Evolutionary conservation across 306 rosid species (phyloP).

Genomic region (Pyrus communis): DNA sequence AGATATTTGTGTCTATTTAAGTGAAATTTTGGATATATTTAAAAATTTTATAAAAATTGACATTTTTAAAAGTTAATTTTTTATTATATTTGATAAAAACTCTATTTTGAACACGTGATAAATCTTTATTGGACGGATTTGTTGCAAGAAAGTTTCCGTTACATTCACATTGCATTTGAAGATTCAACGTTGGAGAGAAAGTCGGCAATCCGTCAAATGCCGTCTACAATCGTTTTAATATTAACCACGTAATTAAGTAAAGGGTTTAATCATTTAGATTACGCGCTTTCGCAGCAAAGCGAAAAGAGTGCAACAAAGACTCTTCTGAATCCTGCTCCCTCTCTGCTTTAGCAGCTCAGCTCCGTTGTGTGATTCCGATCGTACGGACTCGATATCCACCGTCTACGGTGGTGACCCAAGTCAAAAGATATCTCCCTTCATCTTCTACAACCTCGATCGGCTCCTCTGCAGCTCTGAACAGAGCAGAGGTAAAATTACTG

Average conservation of each 20-base stretch:
- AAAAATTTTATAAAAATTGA: too few relatives aligned
- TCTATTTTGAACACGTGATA: too few relatives aligned
- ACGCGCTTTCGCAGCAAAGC: not conserved
- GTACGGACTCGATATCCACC: not conserved
- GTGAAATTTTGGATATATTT: too few relatives aligned
- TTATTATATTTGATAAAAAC: too few relatives aligned
- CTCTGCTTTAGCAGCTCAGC: not conserved
- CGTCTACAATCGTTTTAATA: not conserved
- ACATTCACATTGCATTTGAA: not conserved
- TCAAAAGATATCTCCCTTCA: constrained; percentile 16
- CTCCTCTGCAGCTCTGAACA: not conserved
- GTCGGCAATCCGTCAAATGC: not conserved
- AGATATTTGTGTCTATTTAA: too few relatives aligned
- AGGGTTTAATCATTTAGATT: not conserved
- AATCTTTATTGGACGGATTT: too few relatives aligned
- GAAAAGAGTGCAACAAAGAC: not conserved
- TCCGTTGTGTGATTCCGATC: constrained; percentile 1
- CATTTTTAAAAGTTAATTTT: too few relatives aligned
- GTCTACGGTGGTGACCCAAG: not conserved
- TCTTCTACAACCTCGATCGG: not conserved
- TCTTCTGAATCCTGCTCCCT: not conserved
- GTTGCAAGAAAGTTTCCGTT: not conserved
- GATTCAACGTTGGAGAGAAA: not conserved
- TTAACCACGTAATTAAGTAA: not conserved
- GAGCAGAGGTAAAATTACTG: not conserved